Conservation (phyloP, 805 yeast species). For the Yamadazyma olivae region DNA sequence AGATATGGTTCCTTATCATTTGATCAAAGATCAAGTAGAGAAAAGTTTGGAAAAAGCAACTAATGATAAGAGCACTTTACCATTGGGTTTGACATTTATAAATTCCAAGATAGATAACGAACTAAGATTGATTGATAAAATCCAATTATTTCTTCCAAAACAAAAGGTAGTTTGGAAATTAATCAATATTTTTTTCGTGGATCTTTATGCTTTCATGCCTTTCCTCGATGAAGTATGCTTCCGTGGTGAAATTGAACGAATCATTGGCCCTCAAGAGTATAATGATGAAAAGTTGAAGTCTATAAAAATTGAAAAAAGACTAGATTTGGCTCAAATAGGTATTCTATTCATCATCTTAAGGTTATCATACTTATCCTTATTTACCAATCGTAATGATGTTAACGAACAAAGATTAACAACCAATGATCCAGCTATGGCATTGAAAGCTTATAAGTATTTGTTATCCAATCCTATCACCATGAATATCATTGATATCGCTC, state of each 20-base stretch:
- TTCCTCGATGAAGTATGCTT: slow-evolving; percentile 40
- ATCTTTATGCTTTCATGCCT: slow-evolving; percentile 48
- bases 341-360: slow-evolving; percentile 39
- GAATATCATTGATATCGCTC: slow-evolving; percentile 47
- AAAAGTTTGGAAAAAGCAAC: slow-evolving; percentile 12
- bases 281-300: slow-evolving; percentile 21
- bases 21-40: slow-evolving; percentile 15
- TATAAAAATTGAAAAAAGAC: slow-evolving; percentile 32
- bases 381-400: slow-evolving; percentile 25
- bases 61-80: slow-evolving; percentile 17
- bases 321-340: slow-evolving; percentile 40
- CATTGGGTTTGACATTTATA: slow-evolving; percentile 30
- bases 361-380: slow-evolving; percentile 39
- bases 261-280: slow-evolving; percentile 32
- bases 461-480: slow-evolving; percentile 45
- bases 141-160: slow-evolving; percentile 38
- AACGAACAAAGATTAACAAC: slow-evolving; percentile 25
- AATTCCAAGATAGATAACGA: slow-evolving; percentile 30
- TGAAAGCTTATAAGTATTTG: slow-evolving; percentile 34
- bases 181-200: slow-evolving; percentile 39
- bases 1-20: slow-evolving; percentile 30
- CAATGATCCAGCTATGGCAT: slow-evolving; percentile 19
- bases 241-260: slow-evolving; percentile 19
- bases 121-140: slow-evolving; percentile 27
- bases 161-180: slow-evolving; percentile 38